Percentiles rank a stretch among this genome's conserved stretches.
These are phyloP conservation scores for Cryomyces antarcticus DNA, from an alignment of 495 filamentous ascomycete species.

Conservation along the genomic window DNA sequence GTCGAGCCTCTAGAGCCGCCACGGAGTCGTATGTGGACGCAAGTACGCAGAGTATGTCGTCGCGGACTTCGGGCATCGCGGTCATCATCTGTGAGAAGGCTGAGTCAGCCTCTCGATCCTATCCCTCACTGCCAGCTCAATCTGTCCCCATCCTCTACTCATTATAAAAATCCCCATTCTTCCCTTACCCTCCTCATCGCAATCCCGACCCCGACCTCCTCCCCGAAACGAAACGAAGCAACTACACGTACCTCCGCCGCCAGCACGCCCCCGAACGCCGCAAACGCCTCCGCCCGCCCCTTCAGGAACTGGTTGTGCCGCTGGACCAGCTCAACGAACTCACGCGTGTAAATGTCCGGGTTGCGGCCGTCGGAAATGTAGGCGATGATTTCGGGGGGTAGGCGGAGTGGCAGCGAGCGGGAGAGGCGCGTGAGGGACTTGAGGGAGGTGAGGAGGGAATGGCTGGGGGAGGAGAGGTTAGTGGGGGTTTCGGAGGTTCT, in stretches of 20 bases:
- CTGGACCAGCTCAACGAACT: slow-evolving; percentile 85
- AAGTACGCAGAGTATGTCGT: too few relatives aligned
- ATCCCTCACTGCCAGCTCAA: too few relatives aligned
- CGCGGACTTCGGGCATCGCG: too few relatives aligned
- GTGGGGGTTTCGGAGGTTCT: slow-evolving; percentile 25
- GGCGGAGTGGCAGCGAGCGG: slow-evolving; percentile 23
- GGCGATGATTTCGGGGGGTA: slow-evolving; percentile 77
- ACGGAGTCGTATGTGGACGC: too few relatives aligned
- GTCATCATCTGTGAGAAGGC: too few relatives aligned
- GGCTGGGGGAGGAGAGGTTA: slow-evolving; percentile 24
- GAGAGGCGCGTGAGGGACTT: slow-evolving; percentile 24
- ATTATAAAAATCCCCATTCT: too few relatives aligned
- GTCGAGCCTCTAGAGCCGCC: too few relatives aligned
- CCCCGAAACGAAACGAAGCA: too few relatives aligned
- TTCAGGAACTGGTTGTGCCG: slow-evolving; percentile 65
- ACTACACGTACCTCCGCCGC: slow-evolving; percentile 43
- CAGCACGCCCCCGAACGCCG: slow-evolving; percentile 57
- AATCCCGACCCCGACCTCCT: too few relatives aligned
- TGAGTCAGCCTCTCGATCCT: too few relatives aligned
- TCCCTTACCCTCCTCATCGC: too few relatives aligned
- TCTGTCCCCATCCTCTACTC: too few relatives aligned
- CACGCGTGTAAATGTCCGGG: slow-evolving; percentile 93
- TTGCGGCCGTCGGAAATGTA: slow-evolving; percentile 91
- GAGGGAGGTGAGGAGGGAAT: slow-evolving; percentile 22
- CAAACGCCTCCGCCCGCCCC: slow-evolving; percentile 69